Evolutionary conservation across 306 rosid species (phyloP).

Genomic region (Trifolium subterraneum): DNA sequence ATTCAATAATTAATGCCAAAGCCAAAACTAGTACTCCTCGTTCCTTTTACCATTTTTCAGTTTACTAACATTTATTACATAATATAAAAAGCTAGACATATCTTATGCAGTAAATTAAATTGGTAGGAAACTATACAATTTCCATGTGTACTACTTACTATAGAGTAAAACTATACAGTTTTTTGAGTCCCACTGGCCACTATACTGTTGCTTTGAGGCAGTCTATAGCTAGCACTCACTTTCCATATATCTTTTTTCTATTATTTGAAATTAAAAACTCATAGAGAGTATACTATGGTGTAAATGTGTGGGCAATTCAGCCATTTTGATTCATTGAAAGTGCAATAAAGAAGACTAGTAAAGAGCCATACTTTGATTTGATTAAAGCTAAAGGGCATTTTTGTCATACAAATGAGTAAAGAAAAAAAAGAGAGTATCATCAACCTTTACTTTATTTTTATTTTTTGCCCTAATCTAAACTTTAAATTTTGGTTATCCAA

Average conservation of each 20-base stretch:
- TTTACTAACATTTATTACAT: background rate
- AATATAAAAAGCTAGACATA: background rate
- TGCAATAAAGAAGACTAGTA: slow-evolving; percentile 62
- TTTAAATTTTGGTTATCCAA: slow-evolving; percentile 83
- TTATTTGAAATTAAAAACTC: background rate
- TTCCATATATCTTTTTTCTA: slow-evolving; percentile 5
- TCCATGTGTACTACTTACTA: background rate
- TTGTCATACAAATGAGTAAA: slow-evolving; percentile 65
- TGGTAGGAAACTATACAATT: background rate
- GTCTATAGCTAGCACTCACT: slow-evolving; percentile 28
- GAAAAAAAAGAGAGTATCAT: slow-evolving; percentile 47
- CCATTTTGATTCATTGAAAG: slow-evolving; percentile 67
- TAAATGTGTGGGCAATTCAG: slow-evolving; percentile 52
- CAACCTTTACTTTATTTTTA: slow-evolving; percentile 52
- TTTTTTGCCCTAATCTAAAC: slow-evolving; percentile 58
- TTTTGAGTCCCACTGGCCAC: slow-evolving; percentile 35
- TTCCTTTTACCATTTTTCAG: slow-evolving; percentile 1
- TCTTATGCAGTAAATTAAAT: slow-evolving; percentile 13
- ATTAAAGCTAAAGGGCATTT: slow-evolving; percentile 84
- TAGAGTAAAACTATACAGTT: background rate
- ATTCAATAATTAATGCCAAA: slow-evolving; percentile 39
- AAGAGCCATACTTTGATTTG: slow-evolving; percentile 70
- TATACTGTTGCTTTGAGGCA: slow-evolving; percentile 14
- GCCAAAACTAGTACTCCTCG: slow-evolving; percentile 32
- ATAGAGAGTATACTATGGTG: slow-evolving; percentile 10